phyloP scores from a whole-genome alignment of 306 rosid genomes.

The Lathyrus oleraceus region DNA sequence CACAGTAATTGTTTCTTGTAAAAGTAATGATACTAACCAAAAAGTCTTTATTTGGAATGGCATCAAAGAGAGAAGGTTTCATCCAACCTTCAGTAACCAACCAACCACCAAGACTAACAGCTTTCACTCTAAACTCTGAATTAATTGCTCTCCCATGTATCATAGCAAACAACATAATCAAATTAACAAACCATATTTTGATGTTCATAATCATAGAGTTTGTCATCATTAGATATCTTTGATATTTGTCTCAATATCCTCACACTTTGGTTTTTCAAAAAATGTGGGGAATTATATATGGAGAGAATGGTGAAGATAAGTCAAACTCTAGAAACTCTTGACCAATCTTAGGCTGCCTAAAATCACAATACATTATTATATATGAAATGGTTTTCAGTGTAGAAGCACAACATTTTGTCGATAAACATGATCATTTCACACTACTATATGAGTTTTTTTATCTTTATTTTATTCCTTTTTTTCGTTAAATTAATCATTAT shows the following conservation, averaged over 20 bases:
- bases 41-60: slow-evolving; percentile 72
- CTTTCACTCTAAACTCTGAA: slow-evolving; percentile 38
- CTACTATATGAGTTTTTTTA: not conserved
- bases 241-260: not conserved
- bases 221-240: slow-evolving; percentile 34
- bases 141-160: slow-evolving; percentile 27
- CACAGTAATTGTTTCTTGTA: no score
- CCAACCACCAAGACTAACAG: slow-evolving; percentile 86
- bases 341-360: not conserved
- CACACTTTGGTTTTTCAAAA: not conserved
- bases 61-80: slow-evolving; percentile 78
- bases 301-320: not conserved
- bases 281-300: not conserved
- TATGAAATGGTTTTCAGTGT: not conserved
- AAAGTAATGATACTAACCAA: slow-evolving; percentile 36
- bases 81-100: slow-evolving; percentile 89
- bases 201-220: not conserved
- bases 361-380: not conserved
- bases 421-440: not conserved
- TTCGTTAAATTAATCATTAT: not conserved
- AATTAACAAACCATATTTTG: slow-evolving; percentile 33
- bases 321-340: slow-evolving; percentile 18
- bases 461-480: not conserved
- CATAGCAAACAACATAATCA: slow-evolving; percentile 6
- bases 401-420: not conserved